Evolutionary conservation across 169 alveolate species (phyloP), one percentile per base, ranked within the genome.

Genomic region (Cryptosporidium sp.): DNA sequence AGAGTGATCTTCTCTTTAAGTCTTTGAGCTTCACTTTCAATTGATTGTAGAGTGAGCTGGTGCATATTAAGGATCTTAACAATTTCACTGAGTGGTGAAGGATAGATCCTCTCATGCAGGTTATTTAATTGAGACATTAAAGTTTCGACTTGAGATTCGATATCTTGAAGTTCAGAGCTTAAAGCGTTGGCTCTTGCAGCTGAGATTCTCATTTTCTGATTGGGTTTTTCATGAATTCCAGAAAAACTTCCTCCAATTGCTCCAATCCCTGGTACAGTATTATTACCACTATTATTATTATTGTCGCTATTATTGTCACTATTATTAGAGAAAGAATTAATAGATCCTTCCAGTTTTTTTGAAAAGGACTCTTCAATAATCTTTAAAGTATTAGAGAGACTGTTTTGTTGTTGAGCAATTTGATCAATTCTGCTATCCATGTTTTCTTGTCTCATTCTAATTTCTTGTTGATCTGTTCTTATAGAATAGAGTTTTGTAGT

Each of bases 151-250:
- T 80, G 89, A n/a, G 80, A 59, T 23, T 80, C 89, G 26, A 80
- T 80, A 43, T 80, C 75, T 16, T 80, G 89, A 14, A 80, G 67
- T 45, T 80, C 89, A 16, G 89, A 62, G 18, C 74, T 80, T 18
- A 80, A 23, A 10, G 89, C 89, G 43, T 80, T 80, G 18, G 89
- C 89, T 80, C 89, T 80, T 18, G 89, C 89, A 21, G 89, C 89
- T 9, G 89, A 80, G 9, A 80, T 80, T 37, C 89, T 80, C 89
- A 80, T 65, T 9, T 26, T 80, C 39, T 80, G 89, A 48, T 31
- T 62, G 2, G 86, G 68, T 73, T 41, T 73, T 0, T 58, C 43
- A 18, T 41, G 33, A 31, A 3, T 52, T 1, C 74, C 74, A 67
- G 35, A 67, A 37, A 10, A 26, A n/a, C 23, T 59, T 48, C 55